phyloP scores from a whole-genome alignment of 106 monocot genomes.

The Dendrobium nobile region DNA sequence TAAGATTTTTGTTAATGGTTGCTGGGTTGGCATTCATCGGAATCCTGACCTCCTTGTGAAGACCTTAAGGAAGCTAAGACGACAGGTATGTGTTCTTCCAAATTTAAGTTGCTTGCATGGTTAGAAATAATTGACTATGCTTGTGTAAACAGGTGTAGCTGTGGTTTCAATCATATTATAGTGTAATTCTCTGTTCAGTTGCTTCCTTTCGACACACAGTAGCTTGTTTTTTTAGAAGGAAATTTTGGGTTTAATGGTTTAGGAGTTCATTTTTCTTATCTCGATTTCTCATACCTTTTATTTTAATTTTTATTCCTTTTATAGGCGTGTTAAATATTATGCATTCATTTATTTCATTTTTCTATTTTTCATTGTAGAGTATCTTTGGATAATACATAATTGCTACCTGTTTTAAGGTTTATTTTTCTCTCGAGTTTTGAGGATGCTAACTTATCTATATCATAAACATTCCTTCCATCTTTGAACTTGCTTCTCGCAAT shows the following conservation, averaged over 20 bases:
- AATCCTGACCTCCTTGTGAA: constrained; percentile 94
- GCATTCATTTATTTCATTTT: not conserved
- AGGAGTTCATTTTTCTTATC: not conserved
- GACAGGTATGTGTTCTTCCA: constrained; percentile 46
- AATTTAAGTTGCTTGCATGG: not conserved
- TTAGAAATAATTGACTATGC: not conserved
- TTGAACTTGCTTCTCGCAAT: not conserved
- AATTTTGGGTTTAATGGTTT: not conserved
- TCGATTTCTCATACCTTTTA: not conserved
- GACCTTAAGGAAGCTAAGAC: constrained; percentile 83
- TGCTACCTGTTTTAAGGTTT: not conserved
- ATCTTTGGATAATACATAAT: not conserved
- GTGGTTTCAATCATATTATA: not conserved
- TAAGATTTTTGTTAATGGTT: constrained; percentile 98
- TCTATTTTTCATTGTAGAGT: not conserved
- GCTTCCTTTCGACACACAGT: not conserved
- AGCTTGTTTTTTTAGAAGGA: not conserved
- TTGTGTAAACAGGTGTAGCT: not conserved
- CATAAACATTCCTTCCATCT: not conserved
- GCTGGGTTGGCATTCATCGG: constrained; percentile 96
- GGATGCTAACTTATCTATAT: not conserved
- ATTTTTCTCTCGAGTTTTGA: not conserved
- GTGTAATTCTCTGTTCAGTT: not conserved
- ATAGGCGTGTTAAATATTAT: not conserved
- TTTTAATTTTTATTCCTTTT: not conserved